These are phyloP conservation scores for Triticum monococcum DNA, from an alignment of 176 grass and related monocot genomes.

Conservation along the genomic window DNA sequence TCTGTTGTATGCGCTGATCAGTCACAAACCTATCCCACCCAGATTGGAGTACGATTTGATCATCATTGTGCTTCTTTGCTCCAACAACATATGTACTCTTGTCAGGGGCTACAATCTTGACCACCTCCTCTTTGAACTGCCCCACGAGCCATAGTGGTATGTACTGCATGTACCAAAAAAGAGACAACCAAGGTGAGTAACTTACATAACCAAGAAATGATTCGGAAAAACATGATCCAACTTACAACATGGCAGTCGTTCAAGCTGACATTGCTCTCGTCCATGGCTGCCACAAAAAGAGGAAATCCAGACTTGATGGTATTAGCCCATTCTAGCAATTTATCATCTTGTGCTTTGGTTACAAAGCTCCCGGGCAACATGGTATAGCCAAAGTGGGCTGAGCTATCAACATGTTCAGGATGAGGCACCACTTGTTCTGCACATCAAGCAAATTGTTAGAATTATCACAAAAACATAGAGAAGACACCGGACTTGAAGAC, in stretches of 20 bases:
- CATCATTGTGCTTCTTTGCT: background rate
- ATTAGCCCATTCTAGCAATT: background rate
- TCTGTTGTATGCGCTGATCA: background rate
- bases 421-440: background rate
- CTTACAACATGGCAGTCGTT: conserved; percentile 1
- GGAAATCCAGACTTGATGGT: background rate
- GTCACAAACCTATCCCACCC: background rate
- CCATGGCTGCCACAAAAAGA: conserved; percentile 1
- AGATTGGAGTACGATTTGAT: conserved; percentile 2
- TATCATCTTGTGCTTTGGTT: background rate
- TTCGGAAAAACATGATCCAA: background rate
- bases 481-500: background rate
- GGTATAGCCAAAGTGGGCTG: background rate
- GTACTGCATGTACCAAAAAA: background rate
- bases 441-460: background rate
- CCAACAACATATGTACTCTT: background rate
- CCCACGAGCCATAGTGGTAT: background rate
- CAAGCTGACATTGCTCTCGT: background rate
- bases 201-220: background rate
- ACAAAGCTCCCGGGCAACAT: background rate
- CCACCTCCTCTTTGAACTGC: background rate
- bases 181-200: background rate
- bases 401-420: background rate
- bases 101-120: background rate
- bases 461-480: background rate